Evolutionary conservation across 768 basidiomycete species (phyloP), one percentile per base, ranked within the genome.

Genomic region (Leccinum fibrillosum): DNA sequence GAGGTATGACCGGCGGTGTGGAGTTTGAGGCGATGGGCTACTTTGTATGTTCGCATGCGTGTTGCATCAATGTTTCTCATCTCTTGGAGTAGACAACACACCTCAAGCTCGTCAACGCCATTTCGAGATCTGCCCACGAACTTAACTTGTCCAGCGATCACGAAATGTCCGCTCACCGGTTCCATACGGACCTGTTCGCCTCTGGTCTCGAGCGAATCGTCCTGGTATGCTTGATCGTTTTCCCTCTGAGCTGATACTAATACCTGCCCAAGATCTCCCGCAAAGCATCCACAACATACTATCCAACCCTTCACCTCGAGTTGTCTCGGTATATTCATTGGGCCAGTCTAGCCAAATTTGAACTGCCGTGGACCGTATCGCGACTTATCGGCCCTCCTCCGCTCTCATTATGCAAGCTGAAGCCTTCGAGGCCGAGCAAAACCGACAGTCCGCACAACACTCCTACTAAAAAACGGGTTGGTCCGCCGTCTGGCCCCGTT

Each of bases 1-100:
- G 94, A 5, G 96, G 97, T 15, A 98, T 98, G 87, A 98, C 97
- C 0, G 97, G 96, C 6, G 97, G 97, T 5, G 97, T 99, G 12
- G 97, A 99, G 69, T 95, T 88, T 68, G 97, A 99, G 75, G 96
- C 96, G 4, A 96, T 98, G 86, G 82, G 83, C 15, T 98, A 98
- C 73, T 85, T 95, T 66, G 96, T 98, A 66, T 63, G 91, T 77
- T 45, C n/a, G 54, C 4, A 23, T 34, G 15, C 28, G 19, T 57
- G 28, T 44, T 55, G 32, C 44, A 37, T 44, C 37, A 39, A 47
- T 19, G 53, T 26, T 45, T 8, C 63, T 68, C 66, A 64, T 48
- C 7, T 2, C 23, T 37, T 26, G 21, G 26, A 34, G 5, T 62
- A 98, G 95, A 94, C 93, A 2, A 86, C 81, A 3, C 96, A 98